Conservation (phyloP, 768 basidiomycete species). For the Agaricus blazei region DNA sequence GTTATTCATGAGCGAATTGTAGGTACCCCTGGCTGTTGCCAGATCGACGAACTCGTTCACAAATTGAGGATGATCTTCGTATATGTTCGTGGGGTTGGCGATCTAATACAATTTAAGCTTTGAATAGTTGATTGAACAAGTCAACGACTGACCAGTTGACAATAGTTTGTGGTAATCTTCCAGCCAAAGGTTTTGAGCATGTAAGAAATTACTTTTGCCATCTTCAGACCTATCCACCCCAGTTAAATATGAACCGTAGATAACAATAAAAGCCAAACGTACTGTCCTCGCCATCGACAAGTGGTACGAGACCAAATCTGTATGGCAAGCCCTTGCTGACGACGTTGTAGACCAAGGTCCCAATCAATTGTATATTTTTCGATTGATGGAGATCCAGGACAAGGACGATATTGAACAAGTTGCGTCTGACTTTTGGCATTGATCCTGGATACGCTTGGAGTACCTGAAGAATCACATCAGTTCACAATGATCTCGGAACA, state of each 20-base stretch:
- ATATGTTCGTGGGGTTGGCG: neutral
- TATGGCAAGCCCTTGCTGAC: slow-evolving; percentile 72
- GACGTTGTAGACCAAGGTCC: slow-evolving; percentile 59
- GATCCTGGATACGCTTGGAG: slow-evolving; percentile 81
- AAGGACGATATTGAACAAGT: slow-evolving; percentile 81
- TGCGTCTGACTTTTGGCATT: slow-evolving; percentile 67
- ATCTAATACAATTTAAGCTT: neutral
- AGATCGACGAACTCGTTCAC: neutral
- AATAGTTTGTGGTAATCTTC: slow-evolving; percentile 55
- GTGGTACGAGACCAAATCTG: slow-evolving; percentile 83
- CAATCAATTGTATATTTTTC: slow-evolving; percentile 55
- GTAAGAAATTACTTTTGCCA: slow-evolving; percentile 72
- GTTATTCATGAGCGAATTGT: slow-evolving; percentile 29
- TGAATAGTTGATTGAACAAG: neutral
- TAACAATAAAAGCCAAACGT: slow-evolving; percentile 3
- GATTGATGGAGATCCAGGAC: slow-evolving; percentile 73
- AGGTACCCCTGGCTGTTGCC: slow-evolving; percentile 20
- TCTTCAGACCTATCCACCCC: slow-evolving; percentile 42
- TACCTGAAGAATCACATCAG: slow-evolving; percentile 37
- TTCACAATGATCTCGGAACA: neutral
- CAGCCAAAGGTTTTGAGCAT: slow-evolving; percentile 59
- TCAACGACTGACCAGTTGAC: slow-evolving; percentile 40
- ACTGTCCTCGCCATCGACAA: slow-evolving; percentile 49
- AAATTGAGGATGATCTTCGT: neutral
- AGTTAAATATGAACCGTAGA: neutral